Evolutionary conservation across 1,284 basidiomycete species (phyloP).

Genomic region (Heterobasidion annosum): DNA sequence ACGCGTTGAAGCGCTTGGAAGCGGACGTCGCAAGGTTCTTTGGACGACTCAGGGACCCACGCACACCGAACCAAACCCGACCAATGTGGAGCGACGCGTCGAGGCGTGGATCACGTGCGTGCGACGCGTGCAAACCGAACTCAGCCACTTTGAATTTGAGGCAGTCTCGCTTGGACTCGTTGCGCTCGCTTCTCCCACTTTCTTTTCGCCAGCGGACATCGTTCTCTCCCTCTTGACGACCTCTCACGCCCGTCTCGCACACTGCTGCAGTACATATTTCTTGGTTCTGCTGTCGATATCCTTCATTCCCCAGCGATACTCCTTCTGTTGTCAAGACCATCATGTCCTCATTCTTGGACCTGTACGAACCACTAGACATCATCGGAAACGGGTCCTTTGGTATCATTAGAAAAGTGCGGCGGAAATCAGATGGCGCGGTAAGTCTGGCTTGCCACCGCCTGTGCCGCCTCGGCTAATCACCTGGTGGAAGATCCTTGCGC

Average conservation of each 20-base stretch:
- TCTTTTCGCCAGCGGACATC: too few species aligned
- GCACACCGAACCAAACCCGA: not conserved
- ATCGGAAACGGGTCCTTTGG: slow-evolving; percentile 98
- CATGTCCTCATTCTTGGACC: slow-evolving; percentile 47
- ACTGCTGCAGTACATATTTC: not conserved
- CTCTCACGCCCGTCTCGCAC: not conserved
- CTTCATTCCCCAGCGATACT: not conserved
- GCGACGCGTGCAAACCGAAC: not conserved
- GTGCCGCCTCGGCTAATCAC: too few species aligned
- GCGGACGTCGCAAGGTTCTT: too few species aligned
- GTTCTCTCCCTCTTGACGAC: not conserved
- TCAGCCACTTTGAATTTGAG: not conserved
- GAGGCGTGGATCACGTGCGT: not conserved
- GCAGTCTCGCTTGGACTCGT: not conserved
- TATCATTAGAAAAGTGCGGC: slow-evolving; percentile 86
- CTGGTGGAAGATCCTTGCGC: slow-evolving; percentile 70
- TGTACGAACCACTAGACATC: slow-evolving; percentile 82
- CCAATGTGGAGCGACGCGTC: not conserved
- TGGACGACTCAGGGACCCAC: too few species aligned
- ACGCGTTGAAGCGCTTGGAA: too few species aligned
- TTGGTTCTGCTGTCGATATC: not conserved
- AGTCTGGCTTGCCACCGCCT: slow-evolving; percentile 20
- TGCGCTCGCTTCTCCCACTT: too few species aligned
- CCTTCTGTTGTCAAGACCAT: not conserved
- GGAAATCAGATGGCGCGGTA: slow-evolving; percentile 81